Base-by-base conservation (phyloP, 164 flowering plant species). In the Liquidambar formosana region DNA sequence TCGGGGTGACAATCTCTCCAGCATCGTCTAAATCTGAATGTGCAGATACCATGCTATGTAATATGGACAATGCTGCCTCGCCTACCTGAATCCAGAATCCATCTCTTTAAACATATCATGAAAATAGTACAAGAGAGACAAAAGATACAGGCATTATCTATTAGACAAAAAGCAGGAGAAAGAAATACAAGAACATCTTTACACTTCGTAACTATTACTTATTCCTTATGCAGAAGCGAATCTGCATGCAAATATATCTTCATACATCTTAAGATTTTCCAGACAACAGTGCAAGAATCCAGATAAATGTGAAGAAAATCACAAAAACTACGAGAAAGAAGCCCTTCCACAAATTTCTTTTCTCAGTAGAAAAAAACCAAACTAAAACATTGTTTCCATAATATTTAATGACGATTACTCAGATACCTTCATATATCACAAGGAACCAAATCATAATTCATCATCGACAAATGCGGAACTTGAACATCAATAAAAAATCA, bases 11-110 rank as follows among this genome's bases (percentile, higher is more conserved):
- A 45, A 96, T 90, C 86, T 96, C 99, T 71, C 99, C 99, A 71
- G 99, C 99, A 85, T 96, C 98, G 86, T 96, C 99, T 54, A 96
- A 79, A 84, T 96, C 99, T 66, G 99, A 96, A 80, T 92, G 96
- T 43, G 99, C 94, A 79, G 99, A 84, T 49, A 87, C 99, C 99
- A 96, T 96, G 84, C 91, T 87, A 71, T 96, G 97, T 62, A 96
- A 79, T 64, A 96, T 87, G 71, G 89, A 84, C 68, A 96, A 72
- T 57, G 99, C 98, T 65, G 88, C 89, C 67, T 93, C 99, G 65
- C 98, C 99, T n/a, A 90, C 91, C 99, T 94, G 74, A 23, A 72
- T 45, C 28, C 25, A 68, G 59, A 28, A 53, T 16, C 48, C 48
- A 61, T 28, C n/a, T 0, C 14, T 19, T 52, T 58, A 8, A 26